Base-by-base conservation (phyloP, 2,329 filamentous ascomycete genomes). In the Didymella keratinophila region DNA sequence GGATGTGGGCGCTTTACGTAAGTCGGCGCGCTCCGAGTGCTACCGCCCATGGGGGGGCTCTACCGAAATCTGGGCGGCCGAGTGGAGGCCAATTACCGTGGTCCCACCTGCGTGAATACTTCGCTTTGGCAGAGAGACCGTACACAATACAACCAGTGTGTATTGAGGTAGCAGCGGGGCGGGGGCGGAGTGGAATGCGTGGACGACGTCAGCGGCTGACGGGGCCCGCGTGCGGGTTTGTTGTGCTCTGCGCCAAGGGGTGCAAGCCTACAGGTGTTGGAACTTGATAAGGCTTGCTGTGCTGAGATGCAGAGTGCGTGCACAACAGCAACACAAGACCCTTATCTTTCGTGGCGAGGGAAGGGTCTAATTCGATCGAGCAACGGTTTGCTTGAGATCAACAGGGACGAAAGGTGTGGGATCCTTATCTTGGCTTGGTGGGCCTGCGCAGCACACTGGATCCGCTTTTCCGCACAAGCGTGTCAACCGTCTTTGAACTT, bases 181-280 rank as follows among this genome's bases (percentile, higher is more conserved):
- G 50, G 50, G 18, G 50, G 41, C 56, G 41, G 45, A 54, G 45
- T 42, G 36, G 44, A 46, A 36, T 44, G 23, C 46, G 23, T 12
- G 9, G 28, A 18, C 39, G 50, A 58, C 56, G 56, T 58, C 56
- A 58, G 56, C 56, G 56, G 56, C 56, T 58, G 56, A 54, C 27
- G 32, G 50, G 49, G 27, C 6, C 32, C 23, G 45, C 6, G 23
- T 42, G 41, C 50, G n/a, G 14, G 41, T 18, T 30, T 41, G 45
- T 50, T 21, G 45, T 50, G 46, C 25, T 36, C 9, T 30, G 28
- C n/a, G 50, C 46, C 45, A 58, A 54, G 50, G 25, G 28, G 20
- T 21, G 12, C n/a, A 21, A 5, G 32, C 44, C 27, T 41, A n/a
- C 16, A 20, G 8, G 32, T 45, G 30, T 27, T 21, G 32, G 28